Percentiles rank a stretch among this genome's conserved stretches.
Evolutionary conservation across 306 rosid genomes (phyloP).

Genomic region (Ziziphus jujuba): DNA sequence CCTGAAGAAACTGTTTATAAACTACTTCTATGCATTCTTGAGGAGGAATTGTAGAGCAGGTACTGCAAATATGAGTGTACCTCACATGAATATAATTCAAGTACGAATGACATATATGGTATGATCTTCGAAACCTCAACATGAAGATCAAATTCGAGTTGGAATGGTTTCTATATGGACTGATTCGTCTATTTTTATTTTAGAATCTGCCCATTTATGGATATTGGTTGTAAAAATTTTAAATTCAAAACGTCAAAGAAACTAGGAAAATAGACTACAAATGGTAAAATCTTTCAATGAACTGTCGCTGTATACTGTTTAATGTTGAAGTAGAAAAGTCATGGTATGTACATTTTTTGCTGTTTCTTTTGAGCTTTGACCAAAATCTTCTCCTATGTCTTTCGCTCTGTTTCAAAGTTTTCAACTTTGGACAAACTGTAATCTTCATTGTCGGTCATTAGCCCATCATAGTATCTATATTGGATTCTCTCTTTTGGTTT

Average conservation of each 20-base stretch:
- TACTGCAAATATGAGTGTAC: constrained; percentile 77
- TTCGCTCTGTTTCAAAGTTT: neutral
- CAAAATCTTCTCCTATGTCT: constrained; percentile 10
- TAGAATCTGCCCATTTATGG: neutral
- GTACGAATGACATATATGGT: constrained; percentile 97
- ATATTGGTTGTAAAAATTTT: neutral
- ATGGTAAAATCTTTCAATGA: neutral
- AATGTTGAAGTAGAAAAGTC: no score
- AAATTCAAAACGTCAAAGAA: constrained; percentile 11
- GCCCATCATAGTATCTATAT: neutral
- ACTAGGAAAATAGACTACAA: neutral
- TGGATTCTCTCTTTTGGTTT: neutral
- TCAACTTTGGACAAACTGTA: neutral
- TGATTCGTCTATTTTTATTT: neutral
- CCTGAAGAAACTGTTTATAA: constrained; percentile 74
- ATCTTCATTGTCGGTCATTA: neutral
- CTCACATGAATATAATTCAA: constrained; percentile 87
- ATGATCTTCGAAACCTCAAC: constrained; percentile 21
- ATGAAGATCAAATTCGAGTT: neutral
- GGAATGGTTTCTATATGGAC: constrained; percentile 52
- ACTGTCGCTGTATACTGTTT: neutral
- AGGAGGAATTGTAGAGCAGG: constrained; percentile 90
- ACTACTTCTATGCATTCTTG: constrained; percentile 85
- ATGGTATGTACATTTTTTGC: no score
- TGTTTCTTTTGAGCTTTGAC: constrained; percentile 3